Percentiles rank a stretch among this genome's conserved stretches.
These are phyloP conservation scores for Aspergillus coremiiformis DNA, from an alignment of 495 filamentous ascomycete genomes.

Conservation along the genomic window DNA sequence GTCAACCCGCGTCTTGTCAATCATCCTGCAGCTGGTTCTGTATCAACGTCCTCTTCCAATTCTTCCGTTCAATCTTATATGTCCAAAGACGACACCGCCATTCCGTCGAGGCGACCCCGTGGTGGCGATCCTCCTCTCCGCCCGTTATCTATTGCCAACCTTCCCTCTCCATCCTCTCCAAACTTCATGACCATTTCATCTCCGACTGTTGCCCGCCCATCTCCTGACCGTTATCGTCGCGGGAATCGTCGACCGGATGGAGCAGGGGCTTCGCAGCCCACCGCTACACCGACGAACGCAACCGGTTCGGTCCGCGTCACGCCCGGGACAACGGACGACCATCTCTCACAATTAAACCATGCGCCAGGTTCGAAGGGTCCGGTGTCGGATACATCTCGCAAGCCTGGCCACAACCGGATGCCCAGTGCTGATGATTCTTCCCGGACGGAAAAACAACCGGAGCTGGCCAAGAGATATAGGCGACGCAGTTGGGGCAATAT, in stretches of 20 bases:
- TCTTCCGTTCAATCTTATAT: constrained; percentile 35
- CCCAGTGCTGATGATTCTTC: constrained; percentile 49
- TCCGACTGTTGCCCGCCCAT: constrained; percentile 48
- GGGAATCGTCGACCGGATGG: constrained; percentile 45
- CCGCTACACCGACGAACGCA: constrained; percentile 24
- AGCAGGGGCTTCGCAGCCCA: constrained; percentile 35
- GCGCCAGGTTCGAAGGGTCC: constrained; percentile 4
- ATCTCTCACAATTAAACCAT: constrained; percentile 7
- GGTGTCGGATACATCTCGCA: constrained; percentile 9
- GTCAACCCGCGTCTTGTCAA: constrained; percentile 41
- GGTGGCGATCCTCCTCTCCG: constrained; percentile 30
- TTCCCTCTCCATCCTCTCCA: constrained; percentile 34
- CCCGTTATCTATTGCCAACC: constrained; percentile 46
- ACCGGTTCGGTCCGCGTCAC: constrained; percentile 4
- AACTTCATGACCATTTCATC: constrained; percentile 39
- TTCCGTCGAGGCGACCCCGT: constrained; percentile 35
- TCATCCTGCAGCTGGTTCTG: constrained; percentile 55
- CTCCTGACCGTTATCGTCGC: constrained; percentile 62
- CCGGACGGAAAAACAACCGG: constrained; percentile 40
- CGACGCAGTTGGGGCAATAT: constrained; percentile 77
- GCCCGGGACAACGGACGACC: constrained; percentile 21
- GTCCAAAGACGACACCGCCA: constrained; percentile 43
- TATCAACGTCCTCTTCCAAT: constrained; percentile 49
- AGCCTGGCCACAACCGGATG: constrained; percentile 30
- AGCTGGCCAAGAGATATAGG: constrained; percentile 68